Percentiles rank a stretch among this genome's conserved stretches.
Conservation (phyloP, 306 rosid genomes). For the Sechiopsis laciniata region DNA sequence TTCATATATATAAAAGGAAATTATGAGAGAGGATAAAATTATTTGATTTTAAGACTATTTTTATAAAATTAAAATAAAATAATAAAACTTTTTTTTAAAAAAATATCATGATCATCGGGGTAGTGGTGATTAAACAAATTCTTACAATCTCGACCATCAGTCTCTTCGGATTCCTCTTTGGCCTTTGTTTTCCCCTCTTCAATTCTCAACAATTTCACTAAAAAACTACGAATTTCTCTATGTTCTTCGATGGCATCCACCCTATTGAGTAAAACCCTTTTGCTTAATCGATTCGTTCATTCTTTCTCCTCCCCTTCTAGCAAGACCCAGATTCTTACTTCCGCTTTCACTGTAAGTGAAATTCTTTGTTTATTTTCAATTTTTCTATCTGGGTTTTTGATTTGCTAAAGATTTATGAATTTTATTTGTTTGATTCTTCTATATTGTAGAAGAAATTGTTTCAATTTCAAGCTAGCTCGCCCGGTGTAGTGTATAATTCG, state of each 20-base stretch:
- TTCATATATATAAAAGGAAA: too few species aligned
- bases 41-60: too few species aligned
- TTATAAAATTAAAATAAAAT: too few species aligned
- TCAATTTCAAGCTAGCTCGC: slow-evolving; percentile 30
- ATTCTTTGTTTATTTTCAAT: slow-evolving; percentile 12
- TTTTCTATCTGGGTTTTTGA: neutral
- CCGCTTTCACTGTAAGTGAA: slow-evolving; percentile 48
- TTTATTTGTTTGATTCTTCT: neutral
- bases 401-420: neutral
- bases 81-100: too few species aligned
- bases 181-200: neutral
- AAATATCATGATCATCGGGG: too few species aligned
- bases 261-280: slow-evolving; percentile 44
- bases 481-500: slow-evolving; percentile 29
- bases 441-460: slow-evolving; percentile 46
- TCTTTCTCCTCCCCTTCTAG: slow-evolving; percentile 32
- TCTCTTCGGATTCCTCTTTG: neutral
- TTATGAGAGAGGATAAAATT: too few species aligned
- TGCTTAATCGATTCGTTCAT: slow-evolving; percentile 47
- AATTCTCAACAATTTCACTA: neutral
- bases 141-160: too few species aligned
- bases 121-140: too few species aligned
- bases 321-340: slow-evolving; percentile 44
- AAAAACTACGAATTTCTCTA: neutral
- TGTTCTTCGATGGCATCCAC: slow-evolving; percentile 64